Evolutionary conservation across 352 stramenopile genomes (phyloP).

Genomic region (Globisporangium abappressorium): DNA sequence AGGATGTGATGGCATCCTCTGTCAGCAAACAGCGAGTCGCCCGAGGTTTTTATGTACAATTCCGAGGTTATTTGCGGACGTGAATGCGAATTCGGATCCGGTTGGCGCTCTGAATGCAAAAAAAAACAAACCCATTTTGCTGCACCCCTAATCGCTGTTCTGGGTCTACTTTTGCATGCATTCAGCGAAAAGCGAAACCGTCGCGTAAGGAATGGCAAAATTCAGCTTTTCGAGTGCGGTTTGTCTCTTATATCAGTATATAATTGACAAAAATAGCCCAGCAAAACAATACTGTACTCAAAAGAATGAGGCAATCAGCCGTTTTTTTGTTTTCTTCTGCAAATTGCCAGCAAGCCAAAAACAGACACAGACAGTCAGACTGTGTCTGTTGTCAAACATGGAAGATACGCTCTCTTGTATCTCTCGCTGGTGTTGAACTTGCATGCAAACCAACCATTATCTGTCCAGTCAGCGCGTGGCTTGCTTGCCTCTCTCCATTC

Average conservation of each 20-base stretch:
- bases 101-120: background rate
- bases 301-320: background rate
- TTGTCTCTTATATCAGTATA: background rate
- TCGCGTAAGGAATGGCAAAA: background rate
- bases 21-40: background rate
- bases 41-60: background rate
- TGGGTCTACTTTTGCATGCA: background rate
- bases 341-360: background rate
- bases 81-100: background rate
- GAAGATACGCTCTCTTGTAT: background rate
- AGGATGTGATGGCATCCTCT: too few relatives aligned
- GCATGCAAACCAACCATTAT: background rate
- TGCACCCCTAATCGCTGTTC: background rate
- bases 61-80: background rate
- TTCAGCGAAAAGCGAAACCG: background rate
- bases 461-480: background rate
- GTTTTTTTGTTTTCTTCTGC: background rate
- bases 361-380: background rate
- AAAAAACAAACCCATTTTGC: background rate
- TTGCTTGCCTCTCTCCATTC: background rate
- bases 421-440: background rate
- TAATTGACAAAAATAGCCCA: background rate
- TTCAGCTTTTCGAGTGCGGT: background rate
- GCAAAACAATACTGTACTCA: background rate
- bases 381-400: background rate